phyloP scores from a whole-genome alignment of 129 eudicot species.

The Arctium lappa region DNA sequence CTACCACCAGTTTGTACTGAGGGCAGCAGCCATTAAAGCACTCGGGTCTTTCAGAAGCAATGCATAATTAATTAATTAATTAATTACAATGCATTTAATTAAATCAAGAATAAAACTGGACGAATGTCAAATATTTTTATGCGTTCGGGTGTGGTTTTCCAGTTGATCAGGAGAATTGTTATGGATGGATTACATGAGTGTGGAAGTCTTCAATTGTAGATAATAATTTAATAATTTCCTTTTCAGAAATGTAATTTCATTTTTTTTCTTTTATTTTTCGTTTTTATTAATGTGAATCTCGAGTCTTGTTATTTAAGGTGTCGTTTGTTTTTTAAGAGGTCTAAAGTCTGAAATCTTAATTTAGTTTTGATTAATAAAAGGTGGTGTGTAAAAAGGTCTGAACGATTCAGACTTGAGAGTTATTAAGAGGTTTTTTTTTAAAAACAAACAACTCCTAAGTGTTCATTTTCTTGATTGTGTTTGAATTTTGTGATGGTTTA shows the following conservation, averaged over 20 bases:
- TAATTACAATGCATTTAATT: not conserved
- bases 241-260: constrained; percentile 12
- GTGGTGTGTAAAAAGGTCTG: too few relatives aligned
- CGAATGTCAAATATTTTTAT: not conserved
- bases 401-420: too few relatives aligned
- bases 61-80: constrained; percentile 19
- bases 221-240: constrained; percentile 11
- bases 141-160: not conserved
- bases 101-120: not conserved
- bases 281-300: constrained; percentile 18
- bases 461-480: too few relatives aligned
- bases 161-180: constrained; percentile 11
- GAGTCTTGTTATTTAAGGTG: constrained; percentile 23
- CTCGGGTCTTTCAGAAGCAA: constrained; percentile 79
- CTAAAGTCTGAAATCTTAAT: too few relatives aligned
- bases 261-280: not conserved
- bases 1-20: constrained; percentile 67
- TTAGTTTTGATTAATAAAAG: too few relatives aligned
- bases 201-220: constrained; percentile 35
- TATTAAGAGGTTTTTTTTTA: too few relatives aligned
- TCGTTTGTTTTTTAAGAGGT: too few relatives aligned
- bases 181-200: constrained; percentile 26
- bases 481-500: too few relatives aligned
- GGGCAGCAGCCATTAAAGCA: constrained; percentile 73
- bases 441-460: too few relatives aligned